A percentile compares a stretch with the other conserved stretches of the same genome.
phyloP scores from a whole-genome alignment of 371 early-diverging fungal genomes.

The Actinomucor elegans region DNA sequence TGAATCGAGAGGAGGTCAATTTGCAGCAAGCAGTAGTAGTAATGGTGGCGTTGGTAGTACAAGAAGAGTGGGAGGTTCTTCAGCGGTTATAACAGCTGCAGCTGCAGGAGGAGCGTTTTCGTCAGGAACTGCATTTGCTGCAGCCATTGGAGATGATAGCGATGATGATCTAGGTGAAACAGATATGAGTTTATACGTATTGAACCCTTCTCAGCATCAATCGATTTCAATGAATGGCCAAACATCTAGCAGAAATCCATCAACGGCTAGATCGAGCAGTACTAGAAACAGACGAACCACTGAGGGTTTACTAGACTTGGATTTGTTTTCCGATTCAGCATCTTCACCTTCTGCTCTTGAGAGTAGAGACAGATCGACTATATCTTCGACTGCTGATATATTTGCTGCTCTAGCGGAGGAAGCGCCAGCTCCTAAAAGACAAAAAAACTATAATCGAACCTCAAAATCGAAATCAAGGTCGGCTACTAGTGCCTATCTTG shows the following conservation, averaged over 20 bases:
- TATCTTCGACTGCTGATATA: too few relatives aligned
- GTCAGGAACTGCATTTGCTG: slow-evolving; percentile 3
- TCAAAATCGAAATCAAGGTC: background rate
- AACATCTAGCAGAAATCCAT: background rate
- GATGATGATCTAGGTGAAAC: background rate
- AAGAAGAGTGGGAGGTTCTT: background rate
- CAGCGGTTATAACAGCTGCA: background rate
- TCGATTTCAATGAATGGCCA: slow-evolving; percentile 7
- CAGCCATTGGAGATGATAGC: background rate
- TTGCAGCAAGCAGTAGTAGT: background rate
- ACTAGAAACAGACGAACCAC: too few relatives aligned
- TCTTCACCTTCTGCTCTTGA: too few relatives aligned
- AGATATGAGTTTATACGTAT: slow-evolving; percentile 18
- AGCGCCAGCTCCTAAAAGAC: too few relatives aligned
- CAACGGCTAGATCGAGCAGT: background rate
- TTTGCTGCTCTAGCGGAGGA: background rate
- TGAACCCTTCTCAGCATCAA: slow-evolving; percentile 12
- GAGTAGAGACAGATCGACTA: too few relatives aligned
- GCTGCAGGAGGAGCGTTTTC: background rate
- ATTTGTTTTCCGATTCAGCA: too few relatives aligned
- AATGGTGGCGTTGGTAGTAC: too few relatives aligned
- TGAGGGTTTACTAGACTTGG: too few relatives aligned
- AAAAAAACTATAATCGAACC: background rate
- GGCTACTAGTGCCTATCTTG: background rate
- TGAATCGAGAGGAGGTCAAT: background rate